Base-by-base conservation (phyloP, 2,329 filamentous ascomycete species). In the Aspergillus sp. region DNA sequence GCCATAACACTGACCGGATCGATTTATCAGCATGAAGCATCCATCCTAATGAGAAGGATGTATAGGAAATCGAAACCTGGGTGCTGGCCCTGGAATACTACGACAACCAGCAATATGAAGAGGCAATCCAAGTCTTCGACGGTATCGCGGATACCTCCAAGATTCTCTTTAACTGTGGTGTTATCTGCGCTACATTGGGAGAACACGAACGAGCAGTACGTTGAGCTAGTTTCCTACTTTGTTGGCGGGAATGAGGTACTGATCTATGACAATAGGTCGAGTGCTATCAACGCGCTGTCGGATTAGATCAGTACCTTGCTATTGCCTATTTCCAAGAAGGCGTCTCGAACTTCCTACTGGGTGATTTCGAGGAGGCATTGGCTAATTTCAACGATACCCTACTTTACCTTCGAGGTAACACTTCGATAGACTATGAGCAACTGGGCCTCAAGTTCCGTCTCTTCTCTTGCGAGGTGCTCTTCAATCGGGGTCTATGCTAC, bases 381-480 rank as follows among this genome's bases (percentile, higher is more conserved):
- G 90, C 90, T 58, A 97, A 97, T 72, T 98, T 98, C 79, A 98
- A 98, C 74, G 93, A 98, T 65, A 96, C 93, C 0, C 77, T 98
- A 37, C 75, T 96, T 38, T 97, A 97, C 69, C 80, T 98, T 41
- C 83, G 93, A 62, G 93, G 93, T 53, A 97, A 98, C 74, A 90
- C 89, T 48, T 88, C 93, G 73, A 98, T 98, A 70, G 90, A 98
- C 70, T 98, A 98, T 69, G 89, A 95, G 51, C 93, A 98, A 68
- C 72, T 98, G 43, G 93, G 93, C 17, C 80, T 98, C 41, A 86
- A 94, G 50, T 98, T 97, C 76, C 95, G 95, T 69, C 76, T 98
- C 9, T 97, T 91, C 69, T 96, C 93, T 1, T 98, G 93, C 72
- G 93, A 98, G 64, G 91, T 96, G 2, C 77, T 98, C 22, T 98